Evolutionary conservation across 192 early-diverging fungal species (phyloP).

Genomic region (Coemansia biformis): DNA sequence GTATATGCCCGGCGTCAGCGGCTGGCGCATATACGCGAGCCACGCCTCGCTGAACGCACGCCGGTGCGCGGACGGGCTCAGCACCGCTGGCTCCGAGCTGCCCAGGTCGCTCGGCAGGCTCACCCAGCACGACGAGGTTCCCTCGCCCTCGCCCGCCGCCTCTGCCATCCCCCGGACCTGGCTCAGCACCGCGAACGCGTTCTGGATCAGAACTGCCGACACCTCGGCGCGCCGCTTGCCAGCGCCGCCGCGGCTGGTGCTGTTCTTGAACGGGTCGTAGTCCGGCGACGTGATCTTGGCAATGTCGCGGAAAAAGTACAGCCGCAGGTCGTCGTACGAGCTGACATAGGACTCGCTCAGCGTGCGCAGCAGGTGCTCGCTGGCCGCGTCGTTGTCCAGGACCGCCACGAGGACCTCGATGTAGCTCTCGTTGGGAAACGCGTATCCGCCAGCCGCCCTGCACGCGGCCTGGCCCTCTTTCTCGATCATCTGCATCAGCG

Average conservation of each 20-base stretch:
- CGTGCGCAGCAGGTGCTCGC: slow-evolving; percentile 56
- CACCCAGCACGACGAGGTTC: slow-evolving; percentile 62
- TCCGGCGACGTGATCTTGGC: slow-evolving; percentile 38
- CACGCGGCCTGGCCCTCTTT: slow-evolving; percentile 54
- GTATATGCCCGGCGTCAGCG: slow-evolving; percentile 67
- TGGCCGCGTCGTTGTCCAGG: slow-evolving; percentile 55
- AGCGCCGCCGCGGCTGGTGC: not conserved
- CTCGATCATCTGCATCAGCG: slow-evolving; percentile 65
- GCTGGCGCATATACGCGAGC: slow-evolving; percentile 68
- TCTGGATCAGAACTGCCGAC: slow-evolving; percentile 49
- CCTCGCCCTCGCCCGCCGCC: slow-evolving; percentile 36
- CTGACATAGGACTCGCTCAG: slow-evolving; percentile 69
- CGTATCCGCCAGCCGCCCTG: slow-evolving; percentile 31
- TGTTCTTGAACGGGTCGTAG: slow-evolving; percentile 32
- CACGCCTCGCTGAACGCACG: slow-evolving; percentile 75
- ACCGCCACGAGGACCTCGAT: slow-evolving; percentile 53
- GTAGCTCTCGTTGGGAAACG: slow-evolving; percentile 72
- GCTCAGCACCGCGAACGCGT: slow-evolving; percentile 58
- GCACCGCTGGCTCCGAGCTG: slow-evolving; percentile 19
- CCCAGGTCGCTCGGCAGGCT: slow-evolving; percentile 2
- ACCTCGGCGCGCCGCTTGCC: slow-evolving; percentile 19
- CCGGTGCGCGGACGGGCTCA: slow-evolving; percentile 56
- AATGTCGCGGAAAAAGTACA: slow-evolving; percentile 71
- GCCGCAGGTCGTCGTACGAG: slow-evolving; percentile 78
- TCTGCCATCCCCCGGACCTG: slow-evolving; percentile 57